Percentiles rank a stretch among this genome's conserved stretches.
These are phyloP conservation scores for Colletotrichum tropicicola DNA, from an alignment of 2,329 filamentous ascomycete species.

Conservation along the genomic window DNA sequence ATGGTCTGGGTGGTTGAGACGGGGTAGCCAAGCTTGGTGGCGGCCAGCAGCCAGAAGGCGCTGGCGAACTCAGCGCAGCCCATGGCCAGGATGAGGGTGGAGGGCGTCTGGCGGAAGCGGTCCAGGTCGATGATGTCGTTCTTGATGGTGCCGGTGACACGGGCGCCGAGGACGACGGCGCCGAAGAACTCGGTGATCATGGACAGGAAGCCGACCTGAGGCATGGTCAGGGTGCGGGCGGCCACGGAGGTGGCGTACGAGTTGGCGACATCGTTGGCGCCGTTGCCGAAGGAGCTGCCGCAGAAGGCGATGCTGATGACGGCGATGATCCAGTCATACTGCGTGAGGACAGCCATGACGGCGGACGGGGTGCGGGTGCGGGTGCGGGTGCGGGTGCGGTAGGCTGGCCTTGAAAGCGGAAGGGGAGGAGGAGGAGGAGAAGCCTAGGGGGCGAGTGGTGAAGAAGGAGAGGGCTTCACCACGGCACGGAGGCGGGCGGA, in stretches of 20 bases:
- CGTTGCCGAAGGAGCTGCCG: slow-evolving; percentile 27
- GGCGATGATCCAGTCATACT: slow-evolving; percentile 31
- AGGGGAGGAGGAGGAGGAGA: not conserved
- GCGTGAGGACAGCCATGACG: slow-evolving; percentile 21
- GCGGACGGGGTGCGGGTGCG: not conserved
- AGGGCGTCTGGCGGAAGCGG: slow-evolving; percentile 40
- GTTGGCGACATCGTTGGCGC: slow-evolving; percentile 42
- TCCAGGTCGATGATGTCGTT: slow-evolving; percentile 50
- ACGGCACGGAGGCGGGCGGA: not conserved
- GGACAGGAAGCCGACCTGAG: slow-evolving; percentile 58
- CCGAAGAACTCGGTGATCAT: slow-evolving; percentile 60
- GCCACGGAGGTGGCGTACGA: slow-evolving; percentile 62
- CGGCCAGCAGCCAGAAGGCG: slow-evolving; percentile 26
- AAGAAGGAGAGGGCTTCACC: not conserved
- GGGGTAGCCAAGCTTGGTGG: slow-evolving; percentile 27
- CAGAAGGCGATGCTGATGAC: slow-evolving; percentile 29
- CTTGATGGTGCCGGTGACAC: slow-evolving; percentile 52
- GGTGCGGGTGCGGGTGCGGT: not conserved
- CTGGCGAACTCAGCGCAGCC: slow-evolving; percentile 27
- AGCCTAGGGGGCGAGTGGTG: not conserved
- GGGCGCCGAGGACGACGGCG: slow-evolving; percentile 59
- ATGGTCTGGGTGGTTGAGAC: slow-evolving; percentile 30
- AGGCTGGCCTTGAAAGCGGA: not conserved
- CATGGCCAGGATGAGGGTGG: slow-evolving; percentile 27
- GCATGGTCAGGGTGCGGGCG: slow-evolving; percentile 60